These are phyloP conservation scores for Blastocrithidia nonstop DNA, from an alignment of 208 protist genomes.

Conservation along the genomic window DNA sequence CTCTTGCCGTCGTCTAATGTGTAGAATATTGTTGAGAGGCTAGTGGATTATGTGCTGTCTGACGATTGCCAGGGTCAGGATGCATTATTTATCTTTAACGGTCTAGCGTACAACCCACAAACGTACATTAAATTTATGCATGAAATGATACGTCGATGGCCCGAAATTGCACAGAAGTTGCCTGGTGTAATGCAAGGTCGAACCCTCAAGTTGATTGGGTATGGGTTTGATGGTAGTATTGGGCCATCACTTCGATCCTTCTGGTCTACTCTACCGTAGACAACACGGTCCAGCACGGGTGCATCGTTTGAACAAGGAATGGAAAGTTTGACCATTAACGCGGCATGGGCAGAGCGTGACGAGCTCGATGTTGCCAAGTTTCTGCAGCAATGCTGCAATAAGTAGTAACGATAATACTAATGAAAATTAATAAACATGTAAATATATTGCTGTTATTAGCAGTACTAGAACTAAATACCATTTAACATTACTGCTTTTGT, in stretches of 20 bases:
- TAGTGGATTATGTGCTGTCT: slow-evolving; percentile 52
- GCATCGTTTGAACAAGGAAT: too few species aligned
- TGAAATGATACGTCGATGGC: slow-evolving; percentile 26
- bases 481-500: too few species aligned
- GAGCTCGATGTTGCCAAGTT: too few species aligned
- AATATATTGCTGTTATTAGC: too few species aligned
- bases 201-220: slow-evolving; percentile 28
- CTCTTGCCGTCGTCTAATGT: slow-evolving; percentile 18
- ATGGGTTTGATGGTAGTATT: slow-evolving; percentile 14
- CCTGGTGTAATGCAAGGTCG: slow-evolving; percentile 30
- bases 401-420: too few species aligned
- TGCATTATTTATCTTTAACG: slow-evolving; percentile 22
- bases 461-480: too few species aligned
- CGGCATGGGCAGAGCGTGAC: too few species aligned
- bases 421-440: too few species aligned
- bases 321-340: too few species aligned
- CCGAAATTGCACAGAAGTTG: slow-evolving; percentile 16
- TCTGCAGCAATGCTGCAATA: too few species aligned
- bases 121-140: slow-evolving; percentile 11
- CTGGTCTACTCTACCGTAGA: too few species aligned
- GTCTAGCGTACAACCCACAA: slow-evolving; percentile 15
- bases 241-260: slow-evolving; percentile 29
- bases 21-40: slow-evolving; percentile 12
- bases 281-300: too few species aligned
- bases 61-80: slow-evolving; percentile 50